phyloP scores from a whole-genome alignment of 2,329 filamentous ascomycete species.

The Xylariaceae sp. region DNA sequence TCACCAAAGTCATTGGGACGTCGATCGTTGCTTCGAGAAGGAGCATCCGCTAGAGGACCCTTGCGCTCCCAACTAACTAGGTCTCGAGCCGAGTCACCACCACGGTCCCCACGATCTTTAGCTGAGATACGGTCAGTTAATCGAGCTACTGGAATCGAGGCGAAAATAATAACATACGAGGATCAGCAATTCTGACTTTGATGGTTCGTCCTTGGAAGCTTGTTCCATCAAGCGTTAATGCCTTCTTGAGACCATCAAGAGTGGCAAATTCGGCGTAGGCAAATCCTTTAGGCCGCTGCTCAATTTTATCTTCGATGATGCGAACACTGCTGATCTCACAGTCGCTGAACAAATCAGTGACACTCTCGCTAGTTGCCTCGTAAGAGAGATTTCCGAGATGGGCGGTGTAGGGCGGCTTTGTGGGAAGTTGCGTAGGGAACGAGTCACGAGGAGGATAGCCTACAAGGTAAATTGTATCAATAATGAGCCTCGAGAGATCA shows the following conservation, averaged over 20 bases:
- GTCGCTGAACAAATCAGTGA: constrained; percentile 82
- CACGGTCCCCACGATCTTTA: constrained; percentile 72
- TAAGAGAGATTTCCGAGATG: constrained; percentile 97
- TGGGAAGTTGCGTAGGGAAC: constrained; percentile 75
- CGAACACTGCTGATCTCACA: constrained; percentile 90
- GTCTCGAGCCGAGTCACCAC: constrained; percentile 73
- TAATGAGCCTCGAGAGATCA: neutral
- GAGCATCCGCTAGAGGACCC: constrained; percentile 79
- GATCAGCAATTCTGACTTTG: constrained; percentile 94
- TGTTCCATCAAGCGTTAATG: constrained; percentile 79
- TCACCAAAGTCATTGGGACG: constrained; percentile 63
- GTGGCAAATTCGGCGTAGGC: constrained; percentile 94
- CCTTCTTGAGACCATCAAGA: constrained; percentile 89
- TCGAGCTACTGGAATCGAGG: constrained; percentile 6
- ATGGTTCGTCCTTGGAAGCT: constrained; percentile 89
- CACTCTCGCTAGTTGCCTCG: constrained; percentile 83
- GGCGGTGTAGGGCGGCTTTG: constrained; percentile 92
- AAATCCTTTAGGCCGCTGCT: constrained; percentile 94
- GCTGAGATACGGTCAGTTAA: constrained; percentile 61
- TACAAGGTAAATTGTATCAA: constrained; percentile 35
- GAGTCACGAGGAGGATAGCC: constrained; percentile 73
- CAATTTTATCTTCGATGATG: constrained; percentile 95
- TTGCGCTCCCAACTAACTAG: constrained; percentile 92
- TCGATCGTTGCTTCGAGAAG: constrained; percentile 51
- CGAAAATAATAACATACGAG: constrained; percentile 73